Evolutionary conservation across 2,329 filamentous ascomycete genomes (phyloP), one percentile per base, ranked within the genome.

Genomic region (Fusarium tjaetaba): DNA sequence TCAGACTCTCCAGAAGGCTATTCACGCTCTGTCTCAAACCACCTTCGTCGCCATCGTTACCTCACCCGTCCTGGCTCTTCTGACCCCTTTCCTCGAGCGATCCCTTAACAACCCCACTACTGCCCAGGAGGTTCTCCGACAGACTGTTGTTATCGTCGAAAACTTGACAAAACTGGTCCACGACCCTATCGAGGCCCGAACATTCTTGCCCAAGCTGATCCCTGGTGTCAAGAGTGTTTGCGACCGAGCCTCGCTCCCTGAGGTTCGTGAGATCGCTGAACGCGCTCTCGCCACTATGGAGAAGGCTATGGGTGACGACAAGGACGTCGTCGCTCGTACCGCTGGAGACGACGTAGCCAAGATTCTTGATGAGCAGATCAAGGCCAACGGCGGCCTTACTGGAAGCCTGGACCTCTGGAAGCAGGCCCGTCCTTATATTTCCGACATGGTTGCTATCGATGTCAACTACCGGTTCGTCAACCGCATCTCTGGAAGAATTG

Each of bases 131-230:
- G 95, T 98, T 28, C 88, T 98, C 63, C 93, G 96, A 70, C 96
- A 98, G 85, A 97, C 96, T 6, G 95, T 97, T 36, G 95, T 99
- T 61, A 97, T 99, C 58, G 93, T 96, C 26, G 96, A 99, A 86
- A 99, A 99, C 85, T 87, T 99, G 86, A 99, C 96, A 70, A 98
- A 97, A 86, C 91, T 99, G 38, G 96, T 99, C 34, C 96, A 99
- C 83, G 95, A 92, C 81, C 96, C 96, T 20, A 91, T 97, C 68
- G 96, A 99, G 86, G 96, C 96, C 39, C 90, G 96, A 75, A 94
- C 94, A 63, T 99, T 99, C 88, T 85, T 99, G 81, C 96, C 96
- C 58, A 98, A 97, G 84, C 88, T 99, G 59, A 93, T 94, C 80
- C 96, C 96, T 48, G 96, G 96, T 89, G 93, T 99, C 52, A 94